Evolutionary conservation across 345 rosid genomes (phyloP).

Genomic region (Triadica sebifera): DNA sequence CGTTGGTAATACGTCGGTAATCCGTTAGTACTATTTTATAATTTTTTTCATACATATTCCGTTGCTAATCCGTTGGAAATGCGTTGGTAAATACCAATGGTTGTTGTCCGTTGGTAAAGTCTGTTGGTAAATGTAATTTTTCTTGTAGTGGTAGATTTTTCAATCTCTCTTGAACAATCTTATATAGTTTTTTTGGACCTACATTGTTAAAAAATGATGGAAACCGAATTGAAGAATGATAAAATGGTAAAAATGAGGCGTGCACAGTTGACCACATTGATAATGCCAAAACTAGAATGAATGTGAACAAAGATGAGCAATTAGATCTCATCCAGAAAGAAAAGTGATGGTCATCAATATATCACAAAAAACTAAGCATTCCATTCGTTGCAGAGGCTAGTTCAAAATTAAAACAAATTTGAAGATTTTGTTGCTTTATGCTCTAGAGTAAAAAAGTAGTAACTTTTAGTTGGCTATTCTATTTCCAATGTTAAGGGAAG

Average conservation of each 20-base stretch:
- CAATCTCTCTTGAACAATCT: slow-evolving; percentile 34
- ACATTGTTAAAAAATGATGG: slow-evolving; percentile 7
- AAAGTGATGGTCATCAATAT: not conserved
- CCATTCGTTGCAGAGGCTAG: not conserved
- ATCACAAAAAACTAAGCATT: not conserved
- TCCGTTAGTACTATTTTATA: no score
- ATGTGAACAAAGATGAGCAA: not conserved
- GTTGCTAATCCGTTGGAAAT: no score
- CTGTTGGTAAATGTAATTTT: no score
- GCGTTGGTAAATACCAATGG: no score
- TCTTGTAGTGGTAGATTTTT: slow-evolving; percentile 22
- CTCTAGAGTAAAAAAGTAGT: not conserved
- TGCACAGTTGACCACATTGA: not conserved
- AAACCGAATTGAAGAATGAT: not conserved
- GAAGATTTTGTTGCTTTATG: no score
- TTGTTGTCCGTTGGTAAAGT: no score
- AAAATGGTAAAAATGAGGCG: not conserved
- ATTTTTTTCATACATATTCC: no score
- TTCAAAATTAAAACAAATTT: not conserved
- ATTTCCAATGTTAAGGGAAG: not conserved
- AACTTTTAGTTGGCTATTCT: not conserved
- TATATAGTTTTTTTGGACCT: slow-evolving; percentile 32
- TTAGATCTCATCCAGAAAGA: not conserved
- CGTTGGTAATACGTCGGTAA: no score
- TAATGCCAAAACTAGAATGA: not conserved